These are phyloP conservation scores for Kuraishia floccosa DNA, from an alignment of 805 yeast genomes.

Conservation along the genomic window DNA sequence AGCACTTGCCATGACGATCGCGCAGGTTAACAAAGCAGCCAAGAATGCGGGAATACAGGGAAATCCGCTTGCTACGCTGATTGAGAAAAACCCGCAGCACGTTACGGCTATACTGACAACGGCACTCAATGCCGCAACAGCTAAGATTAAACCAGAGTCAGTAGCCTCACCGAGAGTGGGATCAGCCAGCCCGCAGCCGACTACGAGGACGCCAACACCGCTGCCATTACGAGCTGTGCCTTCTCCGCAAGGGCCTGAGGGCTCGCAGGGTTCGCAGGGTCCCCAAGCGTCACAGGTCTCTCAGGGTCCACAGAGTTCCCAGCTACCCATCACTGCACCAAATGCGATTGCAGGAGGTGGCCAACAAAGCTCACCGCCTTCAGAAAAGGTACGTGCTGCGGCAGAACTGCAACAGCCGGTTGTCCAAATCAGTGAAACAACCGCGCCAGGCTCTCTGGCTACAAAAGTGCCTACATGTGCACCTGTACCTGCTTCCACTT, in stretches of 20 bases:
- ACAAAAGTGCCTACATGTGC: slow-evolving; percentile 8
- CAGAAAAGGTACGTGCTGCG: too few species aligned
- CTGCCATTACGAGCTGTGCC: slow-evolving; percentile 2
- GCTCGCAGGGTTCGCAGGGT: slow-evolving; percentile 12
- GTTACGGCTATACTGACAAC: slow-evolving; percentile 69
- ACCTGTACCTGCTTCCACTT: slow-evolving; percentile 4
- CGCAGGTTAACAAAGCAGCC: slow-evolving; percentile 82
- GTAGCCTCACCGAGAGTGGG: slow-evolving; percentile 3
- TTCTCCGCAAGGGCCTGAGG: slow-evolving; percentile 18
- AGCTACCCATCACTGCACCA: too few species aligned
- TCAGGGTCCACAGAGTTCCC: slow-evolving; percentile 4
- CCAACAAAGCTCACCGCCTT: too few species aligned
- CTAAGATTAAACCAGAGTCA: slow-evolving; percentile 24
- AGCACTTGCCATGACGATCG: slow-evolving; percentile 88
- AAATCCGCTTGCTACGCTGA: slow-evolving; percentile 65
- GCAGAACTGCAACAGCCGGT: too few species aligned
- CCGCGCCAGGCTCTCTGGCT: slow-evolving; percentile 4
- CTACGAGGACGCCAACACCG: slow-evolving; percentile 1
- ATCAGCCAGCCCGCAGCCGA: slow-evolving; percentile 5
- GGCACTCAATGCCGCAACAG: slow-evolving; percentile 70
- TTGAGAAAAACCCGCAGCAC: slow-evolving; percentile 74
- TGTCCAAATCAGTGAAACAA: slow-evolving; percentile 1
- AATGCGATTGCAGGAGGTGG: too few species aligned
- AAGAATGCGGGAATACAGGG: slow-evolving; percentile 74
- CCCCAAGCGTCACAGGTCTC: too few species aligned